Percentiles rank a stretch among this genome's conserved stretches.
Evolutionary conservation across 129 eudicot genomes (phyloP).

Genomic region (Helianthus tuberosus): DNA sequence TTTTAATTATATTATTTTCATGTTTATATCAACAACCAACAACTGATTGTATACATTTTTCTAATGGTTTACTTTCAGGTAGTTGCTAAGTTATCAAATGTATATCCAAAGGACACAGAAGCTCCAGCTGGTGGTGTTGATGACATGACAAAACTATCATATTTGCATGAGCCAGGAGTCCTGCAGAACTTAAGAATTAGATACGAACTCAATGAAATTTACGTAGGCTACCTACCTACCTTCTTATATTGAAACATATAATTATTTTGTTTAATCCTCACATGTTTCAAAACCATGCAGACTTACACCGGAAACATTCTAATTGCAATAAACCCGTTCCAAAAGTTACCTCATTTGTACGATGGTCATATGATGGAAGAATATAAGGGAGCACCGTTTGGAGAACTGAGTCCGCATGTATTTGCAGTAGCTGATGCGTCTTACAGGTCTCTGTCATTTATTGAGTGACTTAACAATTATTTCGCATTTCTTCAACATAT

Average conservation of each 20-base stretch:
- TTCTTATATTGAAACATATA: background rate
- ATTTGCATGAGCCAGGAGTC: slow-evolving; percentile 99
- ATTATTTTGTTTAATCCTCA: slow-evolving; percentile 15
- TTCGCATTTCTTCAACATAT: background rate
- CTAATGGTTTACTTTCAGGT: slow-evolving; percentile 48
- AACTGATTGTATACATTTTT: background rate
- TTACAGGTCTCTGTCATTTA: slow-evolving; percentile 61
- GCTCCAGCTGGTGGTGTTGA: slow-evolving; percentile 99
- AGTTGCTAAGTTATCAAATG: slow-evolving; percentile 69
- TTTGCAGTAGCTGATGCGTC: slow-evolving; percentile 99
- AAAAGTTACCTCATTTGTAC: slow-evolving; percentile 92
- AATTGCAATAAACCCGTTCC: slow-evolving; percentile 97
- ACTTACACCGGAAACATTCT: slow-evolving; percentile 98
- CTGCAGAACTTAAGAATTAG: slow-evolving; percentile 73
- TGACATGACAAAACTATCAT: slow-evolving; percentile 96
- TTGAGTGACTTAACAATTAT: background rate
- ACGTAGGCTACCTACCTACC: slow-evolving; percentile 52
- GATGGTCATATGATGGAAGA: slow-evolving; percentile 97
- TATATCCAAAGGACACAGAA: slow-evolving; percentile 94
- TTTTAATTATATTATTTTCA: background rate
- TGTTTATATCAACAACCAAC: background rate
- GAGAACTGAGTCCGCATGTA: slow-evolving; percentile 98
- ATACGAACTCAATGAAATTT: slow-evolving; percentile 97
- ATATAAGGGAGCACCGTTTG: slow-evolving; percentile 95
- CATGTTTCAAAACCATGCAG: slow-evolving; percentile 43